Conservation (phyloP, 192 early-diverging fungal genomes). For the Kickxella alabastrina region DNA sequence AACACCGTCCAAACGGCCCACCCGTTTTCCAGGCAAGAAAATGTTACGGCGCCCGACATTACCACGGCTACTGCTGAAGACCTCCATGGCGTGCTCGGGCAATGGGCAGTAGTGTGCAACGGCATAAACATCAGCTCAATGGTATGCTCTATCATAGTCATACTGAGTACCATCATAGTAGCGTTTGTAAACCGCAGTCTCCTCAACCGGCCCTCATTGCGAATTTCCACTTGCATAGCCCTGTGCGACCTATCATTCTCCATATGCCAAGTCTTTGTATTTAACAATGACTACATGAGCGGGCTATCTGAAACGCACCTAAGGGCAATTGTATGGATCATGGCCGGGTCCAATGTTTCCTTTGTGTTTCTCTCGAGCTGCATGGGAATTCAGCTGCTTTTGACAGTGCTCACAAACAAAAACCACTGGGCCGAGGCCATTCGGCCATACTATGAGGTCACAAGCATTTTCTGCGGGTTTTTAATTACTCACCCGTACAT, state of each 20-base stretch:
- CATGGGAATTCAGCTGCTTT: constrained; percentile 9
- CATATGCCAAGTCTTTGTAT: constrained; percentile 9
- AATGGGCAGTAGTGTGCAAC: constrained; percentile 7
- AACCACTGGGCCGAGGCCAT: background rate
- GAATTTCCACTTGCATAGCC: constrained; percentile 8
- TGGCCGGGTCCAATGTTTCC: background rate
- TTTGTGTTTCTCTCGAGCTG: constrained; percentile 7
- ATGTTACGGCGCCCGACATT: too few species aligned
- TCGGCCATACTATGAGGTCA: constrained; percentile 8
- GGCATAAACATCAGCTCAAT: constrained; percentile 10
- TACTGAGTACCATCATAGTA: background rate
- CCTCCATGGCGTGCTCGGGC: constrained; percentile 1
- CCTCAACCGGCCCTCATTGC: constrained; percentile 1
- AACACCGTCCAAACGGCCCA: too few species aligned
- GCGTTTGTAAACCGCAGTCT: constrained; percentile 4
- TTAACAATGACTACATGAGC: constrained; percentile 10
- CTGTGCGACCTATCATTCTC: constrained; percentile 8
- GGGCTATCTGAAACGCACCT: background rate
- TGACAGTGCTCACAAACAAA: constrained; percentile 3
- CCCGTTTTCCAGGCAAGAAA: too few species aligned
- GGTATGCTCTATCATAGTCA: constrained; percentile 3
- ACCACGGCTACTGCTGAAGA: too few species aligned
- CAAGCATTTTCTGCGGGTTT: constrained; percentile 3
- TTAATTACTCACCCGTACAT: constrained; percentile 11
- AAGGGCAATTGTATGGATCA: constrained; percentile 5